Evolutionary conservation across 257 asterid genomes (phyloP).

Genomic region (Ligustrum vulgare): DNA sequence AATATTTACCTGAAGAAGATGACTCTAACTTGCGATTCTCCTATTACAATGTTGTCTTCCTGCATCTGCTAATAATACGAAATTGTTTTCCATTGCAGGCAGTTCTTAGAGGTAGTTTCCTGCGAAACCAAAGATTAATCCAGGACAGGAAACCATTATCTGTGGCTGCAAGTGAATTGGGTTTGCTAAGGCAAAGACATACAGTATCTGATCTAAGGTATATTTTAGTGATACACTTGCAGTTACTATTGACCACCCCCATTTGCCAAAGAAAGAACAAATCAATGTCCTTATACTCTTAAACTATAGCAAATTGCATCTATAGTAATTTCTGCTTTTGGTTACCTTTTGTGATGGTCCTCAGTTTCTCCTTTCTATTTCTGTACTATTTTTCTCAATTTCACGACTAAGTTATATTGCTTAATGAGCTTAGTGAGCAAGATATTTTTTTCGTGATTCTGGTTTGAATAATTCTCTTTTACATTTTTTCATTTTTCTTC

Average conservation of each 20-base stretch:
- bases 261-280: background rate
- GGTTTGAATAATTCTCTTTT: background rate
- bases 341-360: background rate
- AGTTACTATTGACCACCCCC: background rate
- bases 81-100: background rate
- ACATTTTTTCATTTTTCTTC: background rate
- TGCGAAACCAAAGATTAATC: slow-evolving; percentile 47
- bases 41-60: background rate
- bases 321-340: background rate
- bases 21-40: background rate
- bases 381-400: background rate
- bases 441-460: too few species aligned
- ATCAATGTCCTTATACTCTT: background rate
- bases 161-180: slow-evolving; percentile 66
- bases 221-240: background rate
- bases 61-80: background rate
- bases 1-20: background rate
- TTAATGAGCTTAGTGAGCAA: background rate
- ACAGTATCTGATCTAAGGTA: slow-evolving; percentile 88
- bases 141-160: slow-evolving; percentile 55
- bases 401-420: background rate
- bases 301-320: background rate
- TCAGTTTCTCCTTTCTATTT: background rate
- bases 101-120: slow-evolving; percentile 1
- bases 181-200: slow-evolving; percentile 66